These are phyloP conservation scores for Pezicula carpinea DNA, from an alignment of 2,329 filamentous ascomycete species.

Conservation along the genomic window DNA sequence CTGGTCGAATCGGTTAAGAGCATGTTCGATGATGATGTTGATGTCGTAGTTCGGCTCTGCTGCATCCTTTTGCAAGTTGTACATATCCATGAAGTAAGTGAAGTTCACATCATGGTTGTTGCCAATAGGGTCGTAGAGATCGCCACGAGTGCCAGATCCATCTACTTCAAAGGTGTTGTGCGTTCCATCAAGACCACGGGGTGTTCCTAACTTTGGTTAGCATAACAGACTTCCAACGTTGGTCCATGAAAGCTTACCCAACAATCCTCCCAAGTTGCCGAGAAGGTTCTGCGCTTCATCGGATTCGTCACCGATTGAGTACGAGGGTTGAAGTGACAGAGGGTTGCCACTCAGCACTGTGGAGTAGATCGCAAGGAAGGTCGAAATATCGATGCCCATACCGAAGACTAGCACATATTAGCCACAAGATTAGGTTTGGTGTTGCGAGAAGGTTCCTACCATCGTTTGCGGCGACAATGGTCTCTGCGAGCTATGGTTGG, in stretches of 20 bases:
- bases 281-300: conserved; percentile 9
- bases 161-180: conserved; percentile 51
- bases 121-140: conserved; percentile 30
- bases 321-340: too few relatives aligned
- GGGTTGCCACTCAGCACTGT: too few relatives aligned
- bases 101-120: conserved; percentile 17
- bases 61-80: conserved; percentile 13
- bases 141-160: conserved; percentile 44
- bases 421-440: too few relatives aligned
- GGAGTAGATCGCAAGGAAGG: too few relatives aligned
- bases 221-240: too few relatives aligned
- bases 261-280: too few relatives aligned
- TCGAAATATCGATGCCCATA: too few relatives aligned
- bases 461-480: too few relatives aligned
- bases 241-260: neutral
- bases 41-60: conserved; percentile 10
- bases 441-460: too few relatives aligned
- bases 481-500: too few relatives aligned
- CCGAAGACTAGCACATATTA: too few relatives aligned
- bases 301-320: too few relatives aligned
- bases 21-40: conserved; percentile 28
- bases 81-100: conserved; percentile 20
- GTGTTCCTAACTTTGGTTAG: conserved; percentile 26
- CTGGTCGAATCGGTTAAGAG: conserved; percentile 17
- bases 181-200: conserved; percentile 40